Evolutionary conservation across 371 early-diverging fungal species (phyloP), one percentile per base, ranked within the genome.

Genomic region (Coemansia sp.): DNA sequence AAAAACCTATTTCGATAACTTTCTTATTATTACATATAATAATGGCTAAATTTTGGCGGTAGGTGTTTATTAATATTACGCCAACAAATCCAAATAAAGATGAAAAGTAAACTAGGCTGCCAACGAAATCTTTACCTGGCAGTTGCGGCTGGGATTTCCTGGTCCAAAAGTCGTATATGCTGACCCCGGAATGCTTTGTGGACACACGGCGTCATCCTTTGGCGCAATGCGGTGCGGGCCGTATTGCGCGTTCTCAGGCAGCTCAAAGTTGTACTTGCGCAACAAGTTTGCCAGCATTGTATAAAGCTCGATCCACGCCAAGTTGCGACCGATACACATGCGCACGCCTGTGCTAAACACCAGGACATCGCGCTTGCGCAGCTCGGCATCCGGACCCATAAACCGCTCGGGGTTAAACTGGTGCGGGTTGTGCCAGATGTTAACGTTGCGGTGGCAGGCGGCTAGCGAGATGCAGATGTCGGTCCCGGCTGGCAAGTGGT

Each of bases 251-350:
- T 55, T 46, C 1, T 18, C 49, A 3, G 80, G 76, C 3, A 79
- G 34, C 18, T 16, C 32, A 32, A 78, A 50, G 1, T 62, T 57
- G 37, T 75, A 78, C 16, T 44, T 61, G 31, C 62, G 58, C 42
- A 78, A 37, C 7, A 79, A 16, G 29, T 78, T 78, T 2, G 80
- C 75, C 51, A 79, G 37, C n/a, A 59, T 48, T 0, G 76, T 78
- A 10, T 70, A 63, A 59, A 78, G 12, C 33, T 72, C 74, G 1
- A 68, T 60, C 57, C 60, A 64, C 12, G 78, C 78, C 58, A 77
- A 50, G 12, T 69, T 65, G 1, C 77, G 49, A 5, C 79, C 79
- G 9, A 59, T 43, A 37, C 79, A 78, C 16, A 66, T 61, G 8
- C 80, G 72, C n/a, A 70, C 77, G 5, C 79, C 79, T 1, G 48